Base-by-base conservation (phyloP, 2,329 filamentous ascomycete species). In the Cercospora sp. region DNA sequence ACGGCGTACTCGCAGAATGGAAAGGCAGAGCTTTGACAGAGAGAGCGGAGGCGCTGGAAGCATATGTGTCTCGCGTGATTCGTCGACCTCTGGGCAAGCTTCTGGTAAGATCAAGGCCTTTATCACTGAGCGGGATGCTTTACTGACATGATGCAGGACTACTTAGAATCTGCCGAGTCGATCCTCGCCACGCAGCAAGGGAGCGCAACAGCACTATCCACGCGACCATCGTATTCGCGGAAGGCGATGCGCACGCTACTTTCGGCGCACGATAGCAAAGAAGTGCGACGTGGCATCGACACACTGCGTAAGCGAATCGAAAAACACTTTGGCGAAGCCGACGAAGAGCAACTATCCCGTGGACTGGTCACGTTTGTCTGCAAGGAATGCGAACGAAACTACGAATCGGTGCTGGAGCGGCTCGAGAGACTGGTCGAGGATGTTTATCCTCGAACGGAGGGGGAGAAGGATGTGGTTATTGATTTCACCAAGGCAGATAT, bases 311-410 rank as follows among this genome's bases (percentile, higher is more conserved):
- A 96, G 82, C 87, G 94, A 60, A 92, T 98, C 1, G 94, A 98
- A 81, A 99, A 98, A 82, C 94, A 98, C 80, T 98, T 98, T 83
- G 93, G 93, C 53, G 93, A 96, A 73, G 91, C 90, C 5, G 93
- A 96, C 73, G 91, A 94, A 70, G 87, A 89, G 65, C 86, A 83
- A 23, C 82, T 90, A 64, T 90, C 87, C 74, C 80, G 85, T 7
- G 84, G 82, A 63, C 76, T 90, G 61, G 86, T 90, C 26, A 79
- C 80, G 55, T 87, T 88, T 77, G 87, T 90, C 30, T 80, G 87
- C 60, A 85, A 84, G 66, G 86, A 86, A 75, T 89, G 87, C 70
- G 87, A 89, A 77, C 78, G 78, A 39, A 82, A 82, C 48, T 90
- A 90, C 74, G 80, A 82, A 55, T 80, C 83, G 60, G 81, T 84